Evolutionary conservation across 2,329 filamentous ascomycete species (phyloP).

Genomic region (Fusarium tanahbumbuense): DNA sequence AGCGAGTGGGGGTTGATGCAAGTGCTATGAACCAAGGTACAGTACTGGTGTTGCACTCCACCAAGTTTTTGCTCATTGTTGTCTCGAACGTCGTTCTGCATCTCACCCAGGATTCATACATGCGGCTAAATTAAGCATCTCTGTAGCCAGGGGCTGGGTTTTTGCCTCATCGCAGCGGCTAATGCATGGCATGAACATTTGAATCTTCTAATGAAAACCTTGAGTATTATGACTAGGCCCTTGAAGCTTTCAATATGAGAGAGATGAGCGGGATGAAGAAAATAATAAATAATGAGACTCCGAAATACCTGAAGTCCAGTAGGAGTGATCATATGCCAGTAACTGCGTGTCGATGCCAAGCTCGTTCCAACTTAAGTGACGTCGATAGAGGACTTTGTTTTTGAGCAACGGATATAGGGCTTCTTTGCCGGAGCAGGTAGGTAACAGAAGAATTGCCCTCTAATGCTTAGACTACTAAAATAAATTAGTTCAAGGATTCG

Average conservation of each 20-base stretch:
- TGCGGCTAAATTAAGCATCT: conserved; percentile 47
- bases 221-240: conserved; percentile 13
- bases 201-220: conserved; percentile 43
- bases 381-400: conserved; percentile 11
- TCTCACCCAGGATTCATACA: conserved; percentile 31
- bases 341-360: conserved; percentile 7
- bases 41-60: conserved; percentile 24
- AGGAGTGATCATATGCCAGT: background rate
- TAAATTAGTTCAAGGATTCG: no score
- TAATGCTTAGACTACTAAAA: no score
- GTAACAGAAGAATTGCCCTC: no score
- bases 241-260: background rate
- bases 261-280: background rate
- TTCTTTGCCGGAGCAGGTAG: background rate
- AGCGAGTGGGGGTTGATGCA: conserved; percentile 46
- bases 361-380: conserved; percentile 11
- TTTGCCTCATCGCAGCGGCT: conserved; percentile 23
- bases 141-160: conserved; percentile 34
- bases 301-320: background rate
- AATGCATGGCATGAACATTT: conserved; percentile 38
- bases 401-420: background rate
- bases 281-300: background rate
- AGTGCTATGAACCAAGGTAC: conserved; percentile 37
- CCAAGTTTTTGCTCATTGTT: conserved; percentile 26
- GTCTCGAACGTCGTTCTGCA: conserved; percentile 39